Evolutionary conservation across 805 yeast genomes (phyloP).

Genomic region (Hanseniaspora guilliermondii): DNA sequence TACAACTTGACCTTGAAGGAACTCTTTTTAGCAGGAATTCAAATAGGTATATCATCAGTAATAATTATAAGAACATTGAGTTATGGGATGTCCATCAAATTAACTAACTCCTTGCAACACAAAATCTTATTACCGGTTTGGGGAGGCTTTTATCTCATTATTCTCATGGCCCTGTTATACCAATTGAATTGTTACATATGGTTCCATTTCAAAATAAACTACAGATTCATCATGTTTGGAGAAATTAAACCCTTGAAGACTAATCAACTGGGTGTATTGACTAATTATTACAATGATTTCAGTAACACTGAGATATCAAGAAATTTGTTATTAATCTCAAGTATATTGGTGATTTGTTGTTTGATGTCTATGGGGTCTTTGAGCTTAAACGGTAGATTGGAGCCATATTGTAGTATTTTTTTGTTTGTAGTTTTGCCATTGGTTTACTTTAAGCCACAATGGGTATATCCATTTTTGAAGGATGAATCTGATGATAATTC

Average conservation of each 20-base stretch:
- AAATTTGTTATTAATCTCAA: constrained; percentile 50
- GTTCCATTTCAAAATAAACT: constrained; percentile 66
- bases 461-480: constrained; percentile 17
- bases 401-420: constrained; percentile 71
- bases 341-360: constrained; percentile 43
- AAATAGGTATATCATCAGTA: constrained; percentile 60
- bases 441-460: constrained; percentile 50
- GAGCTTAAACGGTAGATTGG: constrained; percentile 52
- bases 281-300: constrained; percentile 27
- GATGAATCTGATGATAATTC: background rate
- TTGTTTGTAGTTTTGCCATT: constrained; percentile 30
- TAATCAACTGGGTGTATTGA: constrained; percentile 6
- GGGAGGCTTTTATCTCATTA: constrained; percentile 74
- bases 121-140: constrained; percentile 65
- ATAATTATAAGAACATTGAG: constrained; percentile 49
- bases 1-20: constrained; percentile 27
- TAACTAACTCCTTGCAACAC: constrained; percentile 29
- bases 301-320: constrained; percentile 28
- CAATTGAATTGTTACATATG: constrained; percentile 61
- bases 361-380: constrained; percentile 69
- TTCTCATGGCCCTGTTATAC: constrained; percentile 50
- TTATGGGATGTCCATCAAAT: constrained; percentile 34
- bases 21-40: constrained; percentile 52
- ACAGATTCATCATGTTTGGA: constrained; percentile 65
- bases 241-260: constrained; percentile 45